Conservation (phyloP, 1,284 basidiomycete genomes). For the Ceratobasidium sp. region DNA sequence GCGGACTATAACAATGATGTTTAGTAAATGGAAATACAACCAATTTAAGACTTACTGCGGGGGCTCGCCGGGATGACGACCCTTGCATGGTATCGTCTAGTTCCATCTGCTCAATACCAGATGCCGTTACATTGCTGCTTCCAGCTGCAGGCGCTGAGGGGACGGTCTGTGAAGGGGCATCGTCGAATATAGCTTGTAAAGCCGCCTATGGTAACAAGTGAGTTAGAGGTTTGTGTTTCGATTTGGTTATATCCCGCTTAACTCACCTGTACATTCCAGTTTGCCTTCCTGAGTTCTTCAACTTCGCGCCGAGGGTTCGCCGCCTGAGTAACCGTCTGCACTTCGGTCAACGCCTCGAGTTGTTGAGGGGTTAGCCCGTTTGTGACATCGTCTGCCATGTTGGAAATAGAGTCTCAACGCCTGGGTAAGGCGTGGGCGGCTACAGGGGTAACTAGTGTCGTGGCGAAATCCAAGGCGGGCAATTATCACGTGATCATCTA, state of each 20-base stretch:
- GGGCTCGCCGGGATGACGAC: slow-evolving; percentile 49
- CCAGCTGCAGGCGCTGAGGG: slow-evolving; percentile 50
- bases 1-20: slow-evolving; percentile 47
- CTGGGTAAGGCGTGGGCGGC: neutral
- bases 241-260: neutral
- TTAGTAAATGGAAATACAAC: neutral
- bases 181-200: slow-evolving; percentile 70
- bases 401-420: neutral
- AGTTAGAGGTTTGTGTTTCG: neutral
- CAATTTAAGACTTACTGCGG: slow-evolving; percentile 38
- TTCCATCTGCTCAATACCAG: slow-evolving; percentile 59
- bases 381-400: slow-evolving; percentile 26
- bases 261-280: slow-evolving; percentile 77
- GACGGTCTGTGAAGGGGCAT: slow-evolving; percentile 51
- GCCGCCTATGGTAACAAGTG: slow-evolving; percentile 62
- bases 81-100: slow-evolving; percentile 70
- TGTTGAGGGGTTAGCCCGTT: slow-evolving; percentile 61
- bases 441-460: slow-evolving; percentile 12
- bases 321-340: slow-evolving; percentile 70
- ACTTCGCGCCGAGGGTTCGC: slow-evolving; percentile 71
- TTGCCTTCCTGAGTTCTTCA: slow-evolving; percentile 70
- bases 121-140: slow-evolving; percentile 47
- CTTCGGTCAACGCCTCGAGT: slow-evolving; percentile 66
- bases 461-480: neutral
- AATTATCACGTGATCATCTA: too few species aligned